Evolutionary conservation across 2,329 filamentous ascomycete species (phyloP).

Genomic region (Colletotrichum ledebouriae): DNA sequence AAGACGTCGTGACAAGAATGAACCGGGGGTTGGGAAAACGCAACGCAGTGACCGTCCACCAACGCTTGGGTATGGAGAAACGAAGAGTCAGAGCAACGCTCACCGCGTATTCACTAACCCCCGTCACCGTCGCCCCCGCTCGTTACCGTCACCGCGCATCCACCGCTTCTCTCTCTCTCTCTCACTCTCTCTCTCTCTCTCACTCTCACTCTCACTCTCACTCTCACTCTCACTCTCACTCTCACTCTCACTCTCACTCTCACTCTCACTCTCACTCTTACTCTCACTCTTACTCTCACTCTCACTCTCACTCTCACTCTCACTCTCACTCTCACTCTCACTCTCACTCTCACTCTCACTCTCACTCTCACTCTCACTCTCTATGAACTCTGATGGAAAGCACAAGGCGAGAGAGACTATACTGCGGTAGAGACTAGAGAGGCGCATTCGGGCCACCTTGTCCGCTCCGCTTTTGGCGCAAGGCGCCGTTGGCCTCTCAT

Average conservation of each 20-base stretch:
- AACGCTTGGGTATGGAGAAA: not conserved
- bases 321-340: no score
- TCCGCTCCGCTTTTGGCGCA: conserved; percentile 32
- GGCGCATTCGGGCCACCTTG: no score
- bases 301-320: no score
- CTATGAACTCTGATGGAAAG: not conserved
- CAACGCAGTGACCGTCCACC: conserved; percentile 25
- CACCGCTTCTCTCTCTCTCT: not conserved
- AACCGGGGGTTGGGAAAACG: conserved; percentile 24
- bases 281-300: no score
- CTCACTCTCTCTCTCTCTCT: no score
- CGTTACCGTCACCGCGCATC: conserved; percentile 41
- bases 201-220: no score
- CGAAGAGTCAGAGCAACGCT: conserved; percentile 29
- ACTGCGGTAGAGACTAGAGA: no score
- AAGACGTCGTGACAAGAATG: conserved; percentile 26
- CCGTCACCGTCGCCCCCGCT: conserved; percentile 41
- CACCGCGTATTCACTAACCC: conserved; percentile 41
- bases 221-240: no score
- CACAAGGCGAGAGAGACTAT: not conserved
- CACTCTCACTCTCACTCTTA: no score
- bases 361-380: no score
- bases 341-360: no score
- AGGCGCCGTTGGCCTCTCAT: conserved; percentile 37
- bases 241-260: no score